Percentiles rank a stretch among this genome's conserved stretches.
These are phyloP conservation scores for Mariannaea sp. DNA, from an alignment of 2,329 filamentous ascomycete genomes.

Conservation along the genomic window DNA sequence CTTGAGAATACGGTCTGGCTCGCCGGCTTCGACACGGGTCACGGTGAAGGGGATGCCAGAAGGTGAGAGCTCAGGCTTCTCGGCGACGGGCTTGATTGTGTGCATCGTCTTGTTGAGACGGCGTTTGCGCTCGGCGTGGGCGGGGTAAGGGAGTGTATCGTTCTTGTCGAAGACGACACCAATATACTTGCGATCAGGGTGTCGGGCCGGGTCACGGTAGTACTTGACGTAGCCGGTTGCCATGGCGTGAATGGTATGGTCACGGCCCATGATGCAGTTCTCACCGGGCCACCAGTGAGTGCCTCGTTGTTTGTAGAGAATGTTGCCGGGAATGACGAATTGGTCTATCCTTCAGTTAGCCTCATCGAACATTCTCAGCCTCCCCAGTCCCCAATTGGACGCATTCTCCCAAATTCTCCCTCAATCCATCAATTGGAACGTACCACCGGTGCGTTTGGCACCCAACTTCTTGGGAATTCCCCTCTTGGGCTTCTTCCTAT, in stretches of 20 bases:
- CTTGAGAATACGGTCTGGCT: conserved; percentile 54
- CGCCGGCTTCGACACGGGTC: conserved; percentile 47
- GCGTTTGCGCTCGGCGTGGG: conserved; percentile 73
- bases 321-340: conserved; percentile 94
- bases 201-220: conserved; percentile 83
- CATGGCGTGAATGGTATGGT: conserved; percentile 92
- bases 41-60: conserved; percentile 57
- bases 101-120: conserved; percentile 73
- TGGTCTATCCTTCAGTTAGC: conserved; percentile 63
- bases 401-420: background rate
- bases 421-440: conserved; percentile 36
- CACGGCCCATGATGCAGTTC: conserved; percentile 91
- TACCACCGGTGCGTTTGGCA: conserved; percentile 89
- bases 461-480: conserved; percentile 81
- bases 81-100: conserved; percentile 47
- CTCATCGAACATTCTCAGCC: background rate
- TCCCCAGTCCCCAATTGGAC: background rate
- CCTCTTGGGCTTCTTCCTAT: conserved; percentile 66
- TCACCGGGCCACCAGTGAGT: conserved; percentile 95
- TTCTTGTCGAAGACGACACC: conserved; percentile 86
- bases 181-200: conserved; percentile 92
- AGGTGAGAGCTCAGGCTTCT: conserved; percentile 50
- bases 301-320: conserved; percentile 96
- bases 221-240: conserved; percentile 92
- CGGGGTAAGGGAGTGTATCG: conserved; percentile 77